These are phyloP conservation scores for Talaromyces albobiverticillius DNA, from an alignment of 2,329 filamentous ascomycete species.

Conservation along the genomic window DNA sequence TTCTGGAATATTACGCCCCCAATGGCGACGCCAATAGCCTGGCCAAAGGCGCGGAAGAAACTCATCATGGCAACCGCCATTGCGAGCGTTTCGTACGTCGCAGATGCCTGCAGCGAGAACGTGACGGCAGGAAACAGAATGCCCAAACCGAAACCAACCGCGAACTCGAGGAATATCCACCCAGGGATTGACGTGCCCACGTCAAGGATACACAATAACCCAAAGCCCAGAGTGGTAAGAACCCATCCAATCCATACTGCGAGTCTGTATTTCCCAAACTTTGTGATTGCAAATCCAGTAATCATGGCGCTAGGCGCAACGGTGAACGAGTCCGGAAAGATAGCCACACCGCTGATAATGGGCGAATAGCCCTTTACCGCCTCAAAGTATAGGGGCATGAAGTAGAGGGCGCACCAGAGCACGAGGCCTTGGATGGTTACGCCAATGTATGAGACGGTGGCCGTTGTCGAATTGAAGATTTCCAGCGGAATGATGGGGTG, in stretches of 20 bases:
- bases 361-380: slow-evolving; percentile 35
- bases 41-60: slow-evolving; percentile 65
- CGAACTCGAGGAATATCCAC: slow-evolving; percentile 61
- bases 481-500: slow-evolving; percentile 41
- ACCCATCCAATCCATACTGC: slow-evolving; percentile 62
- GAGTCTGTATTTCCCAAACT: slow-evolving; percentile 60
- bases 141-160: slow-evolving; percentile 61
- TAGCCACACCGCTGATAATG: slow-evolving; percentile 54
- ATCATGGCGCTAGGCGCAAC: slow-evolving; percentile 60
- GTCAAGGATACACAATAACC: slow-evolving; percentile 37
- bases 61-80: slow-evolving; percentile 64
- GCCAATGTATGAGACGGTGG: slow-evolving; percentile 26
- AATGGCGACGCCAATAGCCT: slow-evolving; percentile 64
- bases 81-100: slow-evolving; percentile 55
- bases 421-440: slow-evolving; percentile 40
- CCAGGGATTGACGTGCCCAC: slow-evolving; percentile 19
- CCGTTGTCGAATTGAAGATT: slow-evolving; percentile 46
- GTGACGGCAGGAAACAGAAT: slow-evolving; percentile 64
- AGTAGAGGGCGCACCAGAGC: slow-evolving; percentile 37
- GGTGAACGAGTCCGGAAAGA: slow-evolving; percentile 61
- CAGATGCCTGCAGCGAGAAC: slow-evolving; percentile 62
- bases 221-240: slow-evolving; percentile 57
- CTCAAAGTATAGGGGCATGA: slow-evolving; percentile 49
- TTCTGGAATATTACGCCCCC: slow-evolving; percentile 71
- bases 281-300: slow-evolving; percentile 47